phyloP scores from a whole-genome alignment of 371 early-diverging fungal species.

The Rhizomucor pusillus region DNA sequence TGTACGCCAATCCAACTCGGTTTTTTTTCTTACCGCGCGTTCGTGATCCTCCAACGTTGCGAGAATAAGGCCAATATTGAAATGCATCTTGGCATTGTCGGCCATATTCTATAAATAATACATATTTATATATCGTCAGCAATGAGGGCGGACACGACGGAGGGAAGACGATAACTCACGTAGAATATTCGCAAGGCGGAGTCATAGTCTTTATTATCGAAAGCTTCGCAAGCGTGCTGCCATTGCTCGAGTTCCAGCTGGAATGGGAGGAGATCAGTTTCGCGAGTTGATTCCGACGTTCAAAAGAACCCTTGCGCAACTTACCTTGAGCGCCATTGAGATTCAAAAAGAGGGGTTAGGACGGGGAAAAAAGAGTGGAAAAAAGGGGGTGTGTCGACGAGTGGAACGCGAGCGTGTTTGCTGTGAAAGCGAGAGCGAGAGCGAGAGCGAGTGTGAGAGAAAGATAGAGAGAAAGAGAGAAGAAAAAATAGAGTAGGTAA shows the following conservation, averaged over 20 bases:
- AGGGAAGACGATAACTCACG: conserved; percentile 19
- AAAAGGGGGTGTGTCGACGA: neutral
- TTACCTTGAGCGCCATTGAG: conserved; percentile 18
- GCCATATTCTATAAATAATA: conserved; percentile 68
- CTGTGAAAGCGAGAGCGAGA: neutral
- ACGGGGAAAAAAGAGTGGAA: neutral
- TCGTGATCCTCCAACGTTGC: conserved; percentile 72
- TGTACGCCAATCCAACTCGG: conserved; percentile 1
- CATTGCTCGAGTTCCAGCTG: conserved; percentile 50
- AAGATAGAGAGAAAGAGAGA: neutral
- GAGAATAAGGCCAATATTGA: conserved; percentile 88
- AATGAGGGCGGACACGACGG: neutral
- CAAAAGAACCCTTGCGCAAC: neutral
- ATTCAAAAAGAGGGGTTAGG: neutral
- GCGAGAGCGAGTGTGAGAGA: neutral
- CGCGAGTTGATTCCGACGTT: neutral
- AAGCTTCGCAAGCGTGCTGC: conserved; percentile 40
- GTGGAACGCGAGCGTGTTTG: neutral
- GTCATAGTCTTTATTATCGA: conserved; percentile 37
- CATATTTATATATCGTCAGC: neutral
- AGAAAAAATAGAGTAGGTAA: neutral
- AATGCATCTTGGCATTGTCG: conserved; percentile 90
- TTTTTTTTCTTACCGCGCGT: conserved; percentile 65
- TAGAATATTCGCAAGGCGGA: conserved; percentile 34
- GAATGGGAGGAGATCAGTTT: neutral